A percentile compares a stretch with the other conserved stretches of the same genome.
phyloP scores from a whole-genome alignment of 768 basidiomycete genomes.

The Naganishia vaughanmartiniae region DNA sequence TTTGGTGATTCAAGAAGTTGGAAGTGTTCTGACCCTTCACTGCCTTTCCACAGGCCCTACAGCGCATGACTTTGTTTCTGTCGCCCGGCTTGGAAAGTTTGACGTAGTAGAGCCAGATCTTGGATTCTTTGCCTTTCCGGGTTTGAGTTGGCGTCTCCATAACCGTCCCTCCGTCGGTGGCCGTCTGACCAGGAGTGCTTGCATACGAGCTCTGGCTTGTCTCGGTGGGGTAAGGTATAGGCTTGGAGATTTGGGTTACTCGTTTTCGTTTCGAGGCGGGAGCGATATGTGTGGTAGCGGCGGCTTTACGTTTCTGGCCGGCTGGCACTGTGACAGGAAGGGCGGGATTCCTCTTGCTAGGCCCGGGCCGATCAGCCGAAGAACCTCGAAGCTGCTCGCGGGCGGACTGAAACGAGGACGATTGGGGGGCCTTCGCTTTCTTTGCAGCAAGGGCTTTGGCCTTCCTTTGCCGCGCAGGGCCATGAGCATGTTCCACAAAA shows the following conservation, averaged over 20 bases:
- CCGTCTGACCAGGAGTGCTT: neutral
- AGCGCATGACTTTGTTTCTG: neutral
- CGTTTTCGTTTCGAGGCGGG: neutral
- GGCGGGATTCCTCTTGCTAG: neutral
- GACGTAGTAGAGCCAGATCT: neutral
- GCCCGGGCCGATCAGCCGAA: neutral
- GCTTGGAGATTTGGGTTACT: neutral
- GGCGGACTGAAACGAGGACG: no score
- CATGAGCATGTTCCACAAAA: neutral
- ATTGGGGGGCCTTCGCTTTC: neutral
- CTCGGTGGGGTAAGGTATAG: neutral
- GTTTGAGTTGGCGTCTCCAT: neutral
- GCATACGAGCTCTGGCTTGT: neutral
- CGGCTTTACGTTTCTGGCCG: neutral
- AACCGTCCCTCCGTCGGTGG: neutral
- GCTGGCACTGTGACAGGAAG: neutral
- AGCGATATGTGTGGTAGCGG: no score
- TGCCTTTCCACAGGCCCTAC: neutral
- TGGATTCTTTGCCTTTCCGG: neutral
- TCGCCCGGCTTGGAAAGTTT: neutral
- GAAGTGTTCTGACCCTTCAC: neutral
- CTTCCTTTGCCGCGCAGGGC: neutral
- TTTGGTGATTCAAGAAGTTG: neutral
- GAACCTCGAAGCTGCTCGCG: no score
- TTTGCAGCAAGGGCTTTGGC: neutral